A percentile compares a stretch with the other conserved stretches of the same genome.
Conservation (phyloP, 2,329 filamentous ascomycete species). For the Talaromyces sp. region DNA sequence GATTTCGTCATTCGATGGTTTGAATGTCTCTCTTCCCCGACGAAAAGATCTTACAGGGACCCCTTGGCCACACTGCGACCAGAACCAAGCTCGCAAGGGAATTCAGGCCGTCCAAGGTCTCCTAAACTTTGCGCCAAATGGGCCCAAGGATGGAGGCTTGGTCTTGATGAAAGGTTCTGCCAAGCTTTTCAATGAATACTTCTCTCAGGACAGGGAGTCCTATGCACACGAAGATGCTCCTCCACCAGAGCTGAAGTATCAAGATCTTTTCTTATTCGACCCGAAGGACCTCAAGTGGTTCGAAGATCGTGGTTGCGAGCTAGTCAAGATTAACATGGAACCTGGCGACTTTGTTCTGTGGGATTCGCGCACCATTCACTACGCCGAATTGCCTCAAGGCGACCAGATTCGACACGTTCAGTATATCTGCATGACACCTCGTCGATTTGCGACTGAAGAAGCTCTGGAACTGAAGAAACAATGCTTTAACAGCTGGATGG, state of each 20-base stretch:
- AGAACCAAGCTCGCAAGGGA: slow-evolving; percentile 33
- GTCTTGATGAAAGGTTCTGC: slow-evolving; percentile 38
- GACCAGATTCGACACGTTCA: slow-evolving; percentile 32
- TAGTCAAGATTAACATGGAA: slow-evolving; percentile 36
- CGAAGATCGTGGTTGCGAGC: slow-evolving; percentile 31
- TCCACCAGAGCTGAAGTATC: slow-evolving; percentile 21
- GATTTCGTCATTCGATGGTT: slow-evolving; percentile 15
- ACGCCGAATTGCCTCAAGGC: slow-evolving; percentile 30
- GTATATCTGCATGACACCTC: slow-evolving; percentile 35
- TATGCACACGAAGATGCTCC: slow-evolving; percentile 16
- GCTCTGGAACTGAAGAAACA: slow-evolving; percentile 28
- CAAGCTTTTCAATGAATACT: slow-evolving; percentile 39
- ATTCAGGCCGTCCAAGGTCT: slow-evolving; percentile 35
- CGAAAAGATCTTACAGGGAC: slow-evolving; percentile 24
- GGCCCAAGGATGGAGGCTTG: slow-evolving; percentile 40
- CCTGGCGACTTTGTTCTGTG: slow-evolving; percentile 42
- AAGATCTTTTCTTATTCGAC: slow-evolving; percentile 40
- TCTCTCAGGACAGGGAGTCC: slow-evolving; percentile 23
- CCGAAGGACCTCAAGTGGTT: slow-evolving; percentile 42
- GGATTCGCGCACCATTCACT: slow-evolving; percentile 47
- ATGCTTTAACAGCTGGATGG: slow-evolving; percentile 27
- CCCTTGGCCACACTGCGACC: slow-evolving; percentile 42
- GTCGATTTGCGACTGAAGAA: slow-evolving; percentile 28
- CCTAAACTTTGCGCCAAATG: slow-evolving; percentile 39
- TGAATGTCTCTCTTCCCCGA: slow-evolving; percentile 18